Conservation (phyloP, 2,329 filamentous ascomycete genomes). For the Metarhizium humberi region DNA sequence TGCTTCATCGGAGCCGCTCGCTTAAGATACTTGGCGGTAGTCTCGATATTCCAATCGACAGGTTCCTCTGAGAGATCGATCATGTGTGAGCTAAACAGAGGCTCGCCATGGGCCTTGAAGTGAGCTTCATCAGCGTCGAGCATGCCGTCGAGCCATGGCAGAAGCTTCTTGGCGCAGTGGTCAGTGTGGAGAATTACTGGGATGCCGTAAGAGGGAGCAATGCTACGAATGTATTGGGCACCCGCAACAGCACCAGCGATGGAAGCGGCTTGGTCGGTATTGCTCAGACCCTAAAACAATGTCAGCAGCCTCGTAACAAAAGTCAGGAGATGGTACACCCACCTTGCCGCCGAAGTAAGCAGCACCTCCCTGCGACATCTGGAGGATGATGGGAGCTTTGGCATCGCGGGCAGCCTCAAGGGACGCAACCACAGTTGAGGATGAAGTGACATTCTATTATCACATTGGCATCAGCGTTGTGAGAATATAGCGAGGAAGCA, state of each 20-base stretch:
- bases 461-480: neutral
- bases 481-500: neutral
- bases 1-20: slow-evolving; percentile 94
- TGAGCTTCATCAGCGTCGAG: slow-evolving; percentile 87
- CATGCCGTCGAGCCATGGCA: slow-evolving; percentile 96
- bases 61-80: slow-evolving; percentile 92
- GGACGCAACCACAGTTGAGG: slow-evolving; percentile 64
- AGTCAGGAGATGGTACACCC: slow-evolving; percentile 9
- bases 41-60: slow-evolving; percentile 84
- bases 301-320: neutral
- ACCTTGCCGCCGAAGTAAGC: slow-evolving; percentile 89
- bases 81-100: slow-evolving; percentile 96
- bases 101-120: slow-evolving; percentile 88
- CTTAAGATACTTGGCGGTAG: slow-evolving; percentile 88
- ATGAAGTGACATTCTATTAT: slow-evolving; percentile 77
- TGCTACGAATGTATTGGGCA: slow-evolving; percentile 84
- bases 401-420: slow-evolving; percentile 92
- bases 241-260: slow-evolving; percentile 81
- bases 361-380: slow-evolving; percentile 87
- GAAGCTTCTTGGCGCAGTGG: slow-evolving; percentile 98
- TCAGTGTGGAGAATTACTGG: slow-evolving; percentile 94
- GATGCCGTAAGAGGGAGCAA: slow-evolving; percentile 80
- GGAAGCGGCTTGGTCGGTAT: slow-evolving; percentile 74
- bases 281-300: slow-evolving; percentile 55
- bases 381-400: slow-evolving; percentile 87